Evolutionary conservation across 352 stramenopile species (phyloP).

Genomic region (Globisporangium paroecandrum): DNA sequence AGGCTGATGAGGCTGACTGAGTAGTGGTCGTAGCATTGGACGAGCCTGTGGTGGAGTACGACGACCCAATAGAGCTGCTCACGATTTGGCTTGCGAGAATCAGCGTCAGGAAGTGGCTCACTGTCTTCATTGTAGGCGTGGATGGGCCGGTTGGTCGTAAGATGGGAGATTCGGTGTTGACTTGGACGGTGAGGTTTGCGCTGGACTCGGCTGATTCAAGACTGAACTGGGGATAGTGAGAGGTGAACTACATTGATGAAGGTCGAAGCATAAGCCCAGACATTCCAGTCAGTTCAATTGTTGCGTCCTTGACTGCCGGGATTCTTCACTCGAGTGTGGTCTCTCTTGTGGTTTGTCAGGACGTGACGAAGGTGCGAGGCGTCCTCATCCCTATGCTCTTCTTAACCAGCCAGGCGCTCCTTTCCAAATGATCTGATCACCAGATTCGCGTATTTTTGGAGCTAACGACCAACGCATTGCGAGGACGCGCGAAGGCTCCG

Average conservation of each 20-base stretch:
- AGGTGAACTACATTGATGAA: neutral
- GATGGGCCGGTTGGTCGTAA: slow-evolving; percentile 1
- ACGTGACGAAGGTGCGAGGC: neutral
- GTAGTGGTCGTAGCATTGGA: neutral
- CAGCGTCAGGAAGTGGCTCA: slow-evolving; percentile 19
- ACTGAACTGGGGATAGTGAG: neutral
- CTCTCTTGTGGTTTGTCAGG: neutral
- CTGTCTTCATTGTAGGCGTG: slow-evolving; percentile 18
- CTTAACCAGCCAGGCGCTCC: neutral
- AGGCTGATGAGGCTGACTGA: neutral
- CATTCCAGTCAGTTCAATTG: neutral
- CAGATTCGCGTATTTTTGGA: neutral
- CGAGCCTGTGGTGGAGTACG: slow-evolving; percentile 13
- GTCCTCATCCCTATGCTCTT: neutral
- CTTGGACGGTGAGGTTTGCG: neutral
- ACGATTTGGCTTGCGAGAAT: slow-evolving; percentile 13
- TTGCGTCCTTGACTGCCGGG: neutral
- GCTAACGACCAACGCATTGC: neutral
- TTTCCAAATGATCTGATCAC: neutral
- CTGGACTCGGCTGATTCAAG: neutral
- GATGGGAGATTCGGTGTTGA: slow-evolving; percentile 1
- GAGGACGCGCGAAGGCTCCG: neutral
- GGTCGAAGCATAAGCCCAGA: neutral
- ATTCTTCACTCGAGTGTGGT: neutral
- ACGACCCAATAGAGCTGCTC: neutral